Evolutionary conservation across 1,284 basidiomycete genomes (phyloP).

Genomic region (Cryptococcus sp.): DNA sequence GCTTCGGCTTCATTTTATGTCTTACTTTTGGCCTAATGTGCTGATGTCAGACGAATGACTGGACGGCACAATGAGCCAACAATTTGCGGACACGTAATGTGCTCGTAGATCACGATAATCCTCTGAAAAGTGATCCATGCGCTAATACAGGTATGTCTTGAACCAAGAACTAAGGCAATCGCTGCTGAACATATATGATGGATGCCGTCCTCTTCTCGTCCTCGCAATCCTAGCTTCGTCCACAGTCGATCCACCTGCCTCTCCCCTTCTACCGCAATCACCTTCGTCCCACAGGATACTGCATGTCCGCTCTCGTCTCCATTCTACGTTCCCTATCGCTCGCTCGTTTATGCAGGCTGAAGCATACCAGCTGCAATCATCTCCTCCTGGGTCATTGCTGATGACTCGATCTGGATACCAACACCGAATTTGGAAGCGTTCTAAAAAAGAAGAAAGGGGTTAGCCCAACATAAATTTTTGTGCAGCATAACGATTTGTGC

Average conservation of each 20-base stretch:
- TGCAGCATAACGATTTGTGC: neutral
- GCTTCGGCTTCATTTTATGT: too few species aligned
- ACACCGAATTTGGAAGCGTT: conserved; percentile 91
- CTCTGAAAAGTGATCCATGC: conserved; percentile 38
- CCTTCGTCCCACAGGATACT: too few species aligned
- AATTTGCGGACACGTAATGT: neutral
- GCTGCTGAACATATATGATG: conserved; percentile 4
- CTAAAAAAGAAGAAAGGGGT: conserved; percentile 54
- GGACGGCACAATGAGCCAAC: too few species aligned
- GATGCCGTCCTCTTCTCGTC: neutral
- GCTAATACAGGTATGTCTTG: conserved; percentile 31
- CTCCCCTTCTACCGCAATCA: neutral
- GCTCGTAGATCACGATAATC: neutral
- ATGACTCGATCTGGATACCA: conserved; percentile 88
- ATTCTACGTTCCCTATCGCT: neutral
- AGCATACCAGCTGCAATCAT: conserved; percentile 53
- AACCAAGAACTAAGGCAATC: conserved; percentile 3
- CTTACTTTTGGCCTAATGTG: too few species aligned
- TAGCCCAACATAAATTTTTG: neutral
- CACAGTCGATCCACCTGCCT: neutral
- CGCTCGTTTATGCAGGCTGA: conserved; percentile 29
- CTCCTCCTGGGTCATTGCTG: conserved; percentile 48
- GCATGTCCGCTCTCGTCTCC: neutral
- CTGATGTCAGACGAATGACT: too few species aligned
- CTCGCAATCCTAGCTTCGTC: neutral